Evolutionary conservation across 2,329 filamentous ascomycete species (phyloP).

Genomic region (Penicillium janthinellum): DNA sequence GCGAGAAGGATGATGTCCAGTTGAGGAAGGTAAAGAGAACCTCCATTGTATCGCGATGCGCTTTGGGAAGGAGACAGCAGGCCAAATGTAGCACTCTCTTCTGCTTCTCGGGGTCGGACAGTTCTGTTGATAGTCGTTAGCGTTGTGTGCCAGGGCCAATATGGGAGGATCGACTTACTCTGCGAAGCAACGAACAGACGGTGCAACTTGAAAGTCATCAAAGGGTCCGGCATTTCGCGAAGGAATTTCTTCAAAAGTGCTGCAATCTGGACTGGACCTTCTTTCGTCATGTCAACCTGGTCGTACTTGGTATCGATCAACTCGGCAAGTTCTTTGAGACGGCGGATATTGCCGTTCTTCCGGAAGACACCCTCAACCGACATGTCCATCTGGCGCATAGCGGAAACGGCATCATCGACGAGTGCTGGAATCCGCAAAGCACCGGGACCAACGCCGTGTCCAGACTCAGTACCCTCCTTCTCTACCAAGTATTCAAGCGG

Average conservation of each 20-base stretch:
- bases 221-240: conserved; percentile 87
- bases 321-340: conserved; percentile 81
- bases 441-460: conserved; percentile 90
- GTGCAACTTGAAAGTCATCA: conserved; percentile 94
- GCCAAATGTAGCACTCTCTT: conserved; percentile 85
- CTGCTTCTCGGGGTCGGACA: conserved; percentile 77
- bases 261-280: conserved; percentile 90
- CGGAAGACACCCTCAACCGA: conserved; percentile 98
- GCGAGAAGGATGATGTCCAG: conserved; percentile 96
- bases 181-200: conserved; percentile 86
- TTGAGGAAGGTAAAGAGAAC: conserved; percentile 95
- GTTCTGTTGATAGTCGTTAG: conserved; percentile 53
- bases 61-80: conserved; percentile 89
- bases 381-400: conserved; percentile 98
- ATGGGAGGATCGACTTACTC: conserved; percentile 53
- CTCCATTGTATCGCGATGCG: conserved; percentile 90
- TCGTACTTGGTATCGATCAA: conserved; percentile 85
- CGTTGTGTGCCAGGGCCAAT: not conserved
- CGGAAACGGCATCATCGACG: conserved; percentile 89
- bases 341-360: conserved; percentile 98
- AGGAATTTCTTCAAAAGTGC: conserved; percentile 94
- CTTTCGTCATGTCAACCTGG: conserved; percentile 79
- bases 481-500: conserved; percentile 86
- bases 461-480: conserved; percentile 94
- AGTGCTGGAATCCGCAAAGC: conserved; percentile 88